Conservation (phyloP, 352 stramenopile species). For the Phytopythium vexans region DNA sequence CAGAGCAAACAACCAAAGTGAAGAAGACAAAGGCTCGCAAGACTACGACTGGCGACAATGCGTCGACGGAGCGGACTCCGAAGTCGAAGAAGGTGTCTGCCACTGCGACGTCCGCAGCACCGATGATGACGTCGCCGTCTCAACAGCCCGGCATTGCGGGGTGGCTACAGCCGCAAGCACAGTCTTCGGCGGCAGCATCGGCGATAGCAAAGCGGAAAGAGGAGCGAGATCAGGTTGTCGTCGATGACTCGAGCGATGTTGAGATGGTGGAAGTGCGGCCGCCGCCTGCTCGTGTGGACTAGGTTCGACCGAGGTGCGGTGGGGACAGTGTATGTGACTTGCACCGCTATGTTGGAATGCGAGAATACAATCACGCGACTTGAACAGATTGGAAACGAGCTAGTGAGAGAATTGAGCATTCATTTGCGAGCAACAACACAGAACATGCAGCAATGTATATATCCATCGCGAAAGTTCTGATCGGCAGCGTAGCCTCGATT, state of each 20-base stretch:
- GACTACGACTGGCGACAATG: conserved; percentile 1
- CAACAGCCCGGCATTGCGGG: conserved; percentile 25
- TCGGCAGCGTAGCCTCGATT: too few relatives aligned
- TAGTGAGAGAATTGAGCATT: too few relatives aligned
- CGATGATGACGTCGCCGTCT: conserved; percentile 6
- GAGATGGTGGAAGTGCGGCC: not conserved
- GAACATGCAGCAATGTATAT: too few relatives aligned
- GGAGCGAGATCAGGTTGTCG: not conserved
- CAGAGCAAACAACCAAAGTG: conserved; percentile 5
- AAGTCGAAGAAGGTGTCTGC: conserved; percentile 2
- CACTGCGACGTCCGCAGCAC: not conserved
- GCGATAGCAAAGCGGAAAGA: too few relatives aligned
- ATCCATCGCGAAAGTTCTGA: too few relatives aligned
- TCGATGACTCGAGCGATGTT: not conserved
- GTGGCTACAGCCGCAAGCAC: conserved; percentile 19
- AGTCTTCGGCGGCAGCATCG: not conserved
- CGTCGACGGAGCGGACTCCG: conserved; percentile 1
- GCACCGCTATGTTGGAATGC: too few relatives aligned
- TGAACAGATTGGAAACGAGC: too few relatives aligned
- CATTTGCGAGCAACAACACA: too few relatives aligned
- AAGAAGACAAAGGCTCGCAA: conserved; percentile 15
- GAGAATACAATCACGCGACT: too few relatives aligned
- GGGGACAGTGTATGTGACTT: too few relatives aligned
- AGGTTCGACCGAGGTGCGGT: too few relatives aligned
- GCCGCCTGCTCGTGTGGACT: too few relatives aligned